These are phyloP conservation scores for Trametes elegans DNA, from an alignment of 768 basidiomycete species.

Conservation along the genomic window DNA sequence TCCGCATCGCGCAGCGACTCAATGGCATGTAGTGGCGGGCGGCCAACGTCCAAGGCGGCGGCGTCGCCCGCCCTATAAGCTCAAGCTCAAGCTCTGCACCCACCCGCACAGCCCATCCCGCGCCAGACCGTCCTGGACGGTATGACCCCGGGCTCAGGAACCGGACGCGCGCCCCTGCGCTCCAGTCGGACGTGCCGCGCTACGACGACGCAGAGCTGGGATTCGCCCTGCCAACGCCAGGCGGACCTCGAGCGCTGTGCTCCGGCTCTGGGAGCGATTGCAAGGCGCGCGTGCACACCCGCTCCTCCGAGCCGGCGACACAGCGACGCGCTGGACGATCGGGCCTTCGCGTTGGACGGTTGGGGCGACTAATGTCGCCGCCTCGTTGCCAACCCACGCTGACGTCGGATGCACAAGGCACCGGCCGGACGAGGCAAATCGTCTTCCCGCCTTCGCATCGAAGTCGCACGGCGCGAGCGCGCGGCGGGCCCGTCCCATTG, in stretches of 20 bases:
- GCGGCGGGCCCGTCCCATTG: background rate
- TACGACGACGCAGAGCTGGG: too few species aligned
- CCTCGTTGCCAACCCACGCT: background rate
- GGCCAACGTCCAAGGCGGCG: background rate
- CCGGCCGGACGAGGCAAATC: background rate
- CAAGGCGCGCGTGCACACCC: too few species aligned
- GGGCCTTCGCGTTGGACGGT: too few species aligned
- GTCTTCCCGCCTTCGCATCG: background rate
- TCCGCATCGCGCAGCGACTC: background rate
- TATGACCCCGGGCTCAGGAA: background rate
- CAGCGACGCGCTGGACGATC: too few species aligned
- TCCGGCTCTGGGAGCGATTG: too few species aligned
- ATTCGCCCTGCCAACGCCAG: too few species aligned
- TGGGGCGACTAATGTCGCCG: background rate
- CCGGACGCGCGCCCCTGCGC: too few species aligned
- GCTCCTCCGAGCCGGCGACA: too few species aligned
- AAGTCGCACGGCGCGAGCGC: background rate
- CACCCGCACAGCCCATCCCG: background rate
- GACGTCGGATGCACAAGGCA: background rate
- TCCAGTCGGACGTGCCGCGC: too few species aligned
- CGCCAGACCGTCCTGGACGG: background rate
- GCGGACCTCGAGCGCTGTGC: too few species aligned
- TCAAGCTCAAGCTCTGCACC: slow-evolving; percentile 1
- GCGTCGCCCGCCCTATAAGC: background rate
- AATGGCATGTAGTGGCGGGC: too few species aligned